A percentile compares a stretch with the other conserved stretches of the same genome.
These are phyloP conservation scores for Coemansia sp. DNA, from an alignment of 192 early-diverging fungal species.

Conservation along the genomic window DNA sequence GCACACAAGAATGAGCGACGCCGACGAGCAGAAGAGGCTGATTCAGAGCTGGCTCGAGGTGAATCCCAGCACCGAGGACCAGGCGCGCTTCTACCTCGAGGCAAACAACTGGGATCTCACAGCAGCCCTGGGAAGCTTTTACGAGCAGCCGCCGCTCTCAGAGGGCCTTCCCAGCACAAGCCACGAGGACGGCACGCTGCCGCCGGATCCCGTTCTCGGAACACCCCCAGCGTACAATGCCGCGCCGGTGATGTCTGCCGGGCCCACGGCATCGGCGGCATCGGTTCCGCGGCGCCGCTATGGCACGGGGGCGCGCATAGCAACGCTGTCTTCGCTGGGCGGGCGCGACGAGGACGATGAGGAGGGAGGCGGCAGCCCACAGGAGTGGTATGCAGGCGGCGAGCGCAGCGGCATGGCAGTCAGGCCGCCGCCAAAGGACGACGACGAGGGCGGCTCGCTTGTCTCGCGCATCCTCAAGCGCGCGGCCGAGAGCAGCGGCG, in stretches of 20 bases:
- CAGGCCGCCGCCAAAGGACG: conserved; percentile 17
- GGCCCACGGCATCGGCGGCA: conserved; percentile 8
- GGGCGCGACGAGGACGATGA: conserved; percentile 13
- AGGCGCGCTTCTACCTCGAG: conserved; percentile 71
- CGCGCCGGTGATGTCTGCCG: conserved; percentile 40
- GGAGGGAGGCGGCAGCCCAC: conserved; percentile 14
- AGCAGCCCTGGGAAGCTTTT: conserved; percentile 65
- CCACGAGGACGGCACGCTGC: conserved; percentile 32
- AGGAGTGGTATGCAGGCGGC: conserved; percentile 84
- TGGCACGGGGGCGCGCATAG: conserved; percentile 46
- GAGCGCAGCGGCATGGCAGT: conserved; percentile 81
- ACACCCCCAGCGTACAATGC: conserved; percentile 3
- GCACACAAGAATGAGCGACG: conserved; percentile 18
- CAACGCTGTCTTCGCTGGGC: conserved; percentile 40
- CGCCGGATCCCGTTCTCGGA: conserved; percentile 38
- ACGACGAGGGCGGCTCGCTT: conserved; percentile 27
- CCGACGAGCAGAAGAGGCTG: conserved; percentile 50
- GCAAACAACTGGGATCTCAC: conserved; percentile 77
- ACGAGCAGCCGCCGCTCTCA: conserved; percentile 57
- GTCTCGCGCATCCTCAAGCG: conserved; percentile 46
- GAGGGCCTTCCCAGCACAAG: conserved; percentile 31
- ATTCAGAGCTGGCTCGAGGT: conserved; percentile 59
- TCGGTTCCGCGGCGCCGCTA: conserved; percentile 42
- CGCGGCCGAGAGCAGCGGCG: conserved; percentile 19
- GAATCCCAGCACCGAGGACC: conserved; percentile 51